Percentiles rank a stretch among this genome's conserved stretches.
These are phyloP conservation scores for Syzygium malaccense DNA, from an alignment of 441 rosid species.

Conservation along the genomic window DNA sequence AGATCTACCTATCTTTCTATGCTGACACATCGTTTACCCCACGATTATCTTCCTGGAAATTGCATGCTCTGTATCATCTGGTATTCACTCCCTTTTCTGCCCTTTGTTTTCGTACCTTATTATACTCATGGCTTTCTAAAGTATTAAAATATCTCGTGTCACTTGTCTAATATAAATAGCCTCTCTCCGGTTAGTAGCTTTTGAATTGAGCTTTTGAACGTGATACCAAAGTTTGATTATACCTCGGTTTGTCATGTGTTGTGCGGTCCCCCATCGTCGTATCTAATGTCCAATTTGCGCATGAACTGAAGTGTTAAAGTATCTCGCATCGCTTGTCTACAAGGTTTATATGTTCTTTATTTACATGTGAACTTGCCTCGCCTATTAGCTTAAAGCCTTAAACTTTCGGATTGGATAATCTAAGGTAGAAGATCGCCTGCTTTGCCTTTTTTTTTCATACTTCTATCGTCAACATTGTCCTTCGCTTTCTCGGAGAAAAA, in stretches of 20 bases:
- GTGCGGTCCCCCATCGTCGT: accelerated
- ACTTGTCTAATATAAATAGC: background rate
- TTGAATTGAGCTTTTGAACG: background rate
- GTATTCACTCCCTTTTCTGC: background rate
- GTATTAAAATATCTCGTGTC: background rate
- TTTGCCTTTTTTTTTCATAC: background rate
- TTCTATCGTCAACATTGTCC: background rate
- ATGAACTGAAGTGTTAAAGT: background rate
- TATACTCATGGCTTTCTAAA: background rate
- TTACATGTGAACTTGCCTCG: background rate
- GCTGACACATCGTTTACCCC: background rate
- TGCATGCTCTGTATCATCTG: background rate
- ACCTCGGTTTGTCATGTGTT: accelerated
- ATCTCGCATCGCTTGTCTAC: background rate
- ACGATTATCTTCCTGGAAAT: background rate
- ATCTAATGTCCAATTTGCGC: background rate
- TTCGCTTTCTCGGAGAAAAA: background rate
- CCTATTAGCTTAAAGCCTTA: background rate
- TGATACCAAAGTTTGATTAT: accelerated
- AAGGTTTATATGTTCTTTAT: background rate
- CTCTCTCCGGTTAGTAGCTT: background rate
- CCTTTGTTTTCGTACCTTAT: background rate
- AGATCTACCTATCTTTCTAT: background rate
- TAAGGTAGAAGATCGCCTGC: background rate
- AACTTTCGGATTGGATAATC: background rate